Evolutionary conservation across 352 stramenopile genomes (phyloP), one percentile per base, ranked within the genome.

Genomic region (Blastocystis sp.): DNA sequence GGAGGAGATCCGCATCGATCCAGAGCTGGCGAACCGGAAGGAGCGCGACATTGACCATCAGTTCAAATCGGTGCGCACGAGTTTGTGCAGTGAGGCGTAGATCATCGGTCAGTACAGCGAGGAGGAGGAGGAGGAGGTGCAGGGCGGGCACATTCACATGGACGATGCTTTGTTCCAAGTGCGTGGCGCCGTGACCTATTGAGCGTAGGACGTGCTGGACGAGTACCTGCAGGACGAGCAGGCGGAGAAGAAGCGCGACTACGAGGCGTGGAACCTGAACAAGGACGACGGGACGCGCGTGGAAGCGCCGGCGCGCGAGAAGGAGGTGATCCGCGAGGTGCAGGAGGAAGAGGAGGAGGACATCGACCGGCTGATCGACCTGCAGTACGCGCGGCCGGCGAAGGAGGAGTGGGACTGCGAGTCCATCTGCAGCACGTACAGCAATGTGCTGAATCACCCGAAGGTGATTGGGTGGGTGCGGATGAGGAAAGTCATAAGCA

Each of bases 401-500:
- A 52, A 69, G 28, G 77, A 87, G 14, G 77, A 87, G 17, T 76
- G 69, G n/a, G 77, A 87, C 48, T 74, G 62, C 28, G 77, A 87
- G 52, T 77, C 62, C 5, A 87, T 87, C 48, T 87, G 77, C 28
- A 87, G 77, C 45, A 87, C 77, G 5, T 87, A 87, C 28, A 87
- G 77, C 65, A 87, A 87, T 76, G 17, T 77, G 56, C 40, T 77
- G 65, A 87, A 87, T 62, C 59, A 87, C 45, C 77, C 77, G 7
- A 74, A 87, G 41, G 7, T 87, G 45, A 74, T 87, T 48, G 52
- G 34, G 77, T 87, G 48, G 21, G 2, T 23, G 21, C 52, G 70
- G 3, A 14, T n/a, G 62, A 71, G n/a, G 34, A n/a, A 19, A n/a
- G 3, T 71, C 7, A 71, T 3, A 14, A 5, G 19, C 43, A 84